Percentiles rank a stretch among this genome's conserved stretches.
These are phyloP conservation scores for Phytophthora litchii DNA, from an alignment of 352 stramenopile genomes.

Conservation along the genomic window DNA sequence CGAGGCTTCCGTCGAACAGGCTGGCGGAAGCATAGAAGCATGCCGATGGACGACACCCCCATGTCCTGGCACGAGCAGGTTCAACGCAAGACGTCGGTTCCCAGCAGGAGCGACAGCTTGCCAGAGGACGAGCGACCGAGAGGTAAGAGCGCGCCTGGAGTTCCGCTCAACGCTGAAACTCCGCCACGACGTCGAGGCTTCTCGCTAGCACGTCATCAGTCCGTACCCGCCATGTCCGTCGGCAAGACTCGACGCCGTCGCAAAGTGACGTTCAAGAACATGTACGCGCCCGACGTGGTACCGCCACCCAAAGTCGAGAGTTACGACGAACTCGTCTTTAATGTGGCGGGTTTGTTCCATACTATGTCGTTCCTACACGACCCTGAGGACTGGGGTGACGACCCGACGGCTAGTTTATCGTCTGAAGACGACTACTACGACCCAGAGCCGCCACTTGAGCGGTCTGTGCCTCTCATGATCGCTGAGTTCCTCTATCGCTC, in stretches of 20 bases:
- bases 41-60: slow-evolving; percentile 17
- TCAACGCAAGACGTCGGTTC: slow-evolving; percentile 35
- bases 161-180: neutral
- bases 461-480: slow-evolving; percentile 80
- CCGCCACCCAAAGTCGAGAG: slow-evolving; percentile 41
- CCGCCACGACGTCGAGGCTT: slow-evolving; percentile 23
- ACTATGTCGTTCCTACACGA: slow-evolving; percentile 62
- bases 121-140: slow-evolving; percentile 16
- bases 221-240: slow-evolving; percentile 27
- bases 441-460: slow-evolving; percentile 48
- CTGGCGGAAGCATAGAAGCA: slow-evolving; percentile 16
- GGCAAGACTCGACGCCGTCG: slow-evolving; percentile 30
- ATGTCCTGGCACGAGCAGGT: slow-evolving; percentile 34
- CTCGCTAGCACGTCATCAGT: slow-evolving; percentile 25
- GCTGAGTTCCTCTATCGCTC: slow-evolving; percentile 81
- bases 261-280: slow-evolving; percentile 60
- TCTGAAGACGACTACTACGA: slow-evolving; percentile 28
- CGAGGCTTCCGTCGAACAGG: slow-evolving; percentile 19
- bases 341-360: slow-evolving; percentile 59
- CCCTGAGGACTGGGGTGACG: slow-evolving; percentile 39
- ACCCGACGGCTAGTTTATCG: slow-evolving; percentile 31
- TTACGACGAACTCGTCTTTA: slow-evolving; percentile 70
- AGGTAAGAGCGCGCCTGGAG: slow-evolving; percentile 20
- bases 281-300: slow-evolving; percentile 45
- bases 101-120: slow-evolving; percentile 2